Percentiles rank a stretch among this genome's conserved stretches.
Evolutionary conservation across 345 rosid genomes (phyloP).

Genomic region (Sonneratia caseolaris): DNA sequence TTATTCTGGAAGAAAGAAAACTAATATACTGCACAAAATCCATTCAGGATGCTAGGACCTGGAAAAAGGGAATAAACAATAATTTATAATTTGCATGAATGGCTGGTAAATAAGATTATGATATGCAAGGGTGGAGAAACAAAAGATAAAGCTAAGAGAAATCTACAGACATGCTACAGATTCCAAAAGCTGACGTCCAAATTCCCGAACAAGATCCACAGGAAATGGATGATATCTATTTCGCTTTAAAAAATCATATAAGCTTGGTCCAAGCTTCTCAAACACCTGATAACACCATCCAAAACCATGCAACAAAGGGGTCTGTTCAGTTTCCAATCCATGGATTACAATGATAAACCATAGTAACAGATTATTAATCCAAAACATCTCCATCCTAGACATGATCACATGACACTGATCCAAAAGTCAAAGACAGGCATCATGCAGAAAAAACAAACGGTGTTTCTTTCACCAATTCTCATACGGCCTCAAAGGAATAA

Average conservation of each 20-base stretch:
- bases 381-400: not conserved
- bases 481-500: not conserved
- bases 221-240: conserved; percentile 62
- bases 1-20: not conserved
- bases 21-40: not conserved
- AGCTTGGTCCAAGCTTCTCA: conserved; percentile 83
- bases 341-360: not conserved
- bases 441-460: not conserved
- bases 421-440: not conserved
- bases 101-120: not conserved
- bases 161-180: conserved; percentile 65
- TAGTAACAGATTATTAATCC: conserved; percentile 1
- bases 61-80: not conserved
- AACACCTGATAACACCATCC: conserved; percentile 48
- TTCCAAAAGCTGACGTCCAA: conserved; percentile 71
- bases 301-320: conserved; percentile 7
- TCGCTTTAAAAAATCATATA: conserved; percentile 61
- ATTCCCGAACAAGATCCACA: conserved; percentile 64
- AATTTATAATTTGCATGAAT: not conserved
- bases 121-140: not conserved
- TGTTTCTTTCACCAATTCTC: not conserved
- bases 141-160: conserved; percentile 23
- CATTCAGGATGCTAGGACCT: not conserved
- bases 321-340: conserved; percentile 2
- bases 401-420: not conserved